Base-by-base conservation (phyloP, 208 protist genomes). In the Endotrypanum monterogeii region DNA sequence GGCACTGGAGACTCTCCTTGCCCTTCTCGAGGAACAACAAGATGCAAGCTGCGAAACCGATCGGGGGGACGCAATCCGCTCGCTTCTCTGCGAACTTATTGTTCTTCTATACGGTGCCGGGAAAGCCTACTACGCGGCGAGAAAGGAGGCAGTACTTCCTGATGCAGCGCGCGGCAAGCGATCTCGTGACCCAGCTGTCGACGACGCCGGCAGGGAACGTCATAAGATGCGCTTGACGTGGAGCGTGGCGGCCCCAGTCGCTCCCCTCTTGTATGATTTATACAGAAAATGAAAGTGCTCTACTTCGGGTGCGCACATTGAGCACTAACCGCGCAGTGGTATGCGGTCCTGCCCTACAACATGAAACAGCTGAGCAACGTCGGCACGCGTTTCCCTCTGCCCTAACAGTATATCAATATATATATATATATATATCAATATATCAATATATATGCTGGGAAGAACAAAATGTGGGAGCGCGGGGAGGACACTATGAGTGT, bases 1-100 rank as follows among this genome's bases (percentile, higher is more conserved):
- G 25, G 83, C 73, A 5, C 20, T 92, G 14, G 88, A 92, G 73
- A 77, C 77, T 41, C 73, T 89, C 8, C 83, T 92, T 30, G 76
- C 61, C 48, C 69, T 71, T 48, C 46, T 86, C 18, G 86, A 89
- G 28, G 48, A 80, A 20, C 58, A 51, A 32, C 73, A 46, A 23
- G 48, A 44, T n/a, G 1, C 18, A 14, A 54, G 25, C 12, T 2
- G 28, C 39, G 63, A 68, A 14, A 55, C 63, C 3, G 67, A 52
- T 18, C 9, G 28, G 32, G 71, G 76, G 48, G n/a, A n/a, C 4
- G 57, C 71, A 11, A 71, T 81, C 48, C 67, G 68, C 7, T n/a
- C n/a, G 44, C 79, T 75, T 51, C 62, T 91, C 0, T 70, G 74
- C 25, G 46, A 12, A 9, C 37, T 82, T 14, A 70, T 85, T 1